Conservation (phyloP, 371 early-diverging fungal genomes). For the Basidiobolus meristosporus region DNA sequence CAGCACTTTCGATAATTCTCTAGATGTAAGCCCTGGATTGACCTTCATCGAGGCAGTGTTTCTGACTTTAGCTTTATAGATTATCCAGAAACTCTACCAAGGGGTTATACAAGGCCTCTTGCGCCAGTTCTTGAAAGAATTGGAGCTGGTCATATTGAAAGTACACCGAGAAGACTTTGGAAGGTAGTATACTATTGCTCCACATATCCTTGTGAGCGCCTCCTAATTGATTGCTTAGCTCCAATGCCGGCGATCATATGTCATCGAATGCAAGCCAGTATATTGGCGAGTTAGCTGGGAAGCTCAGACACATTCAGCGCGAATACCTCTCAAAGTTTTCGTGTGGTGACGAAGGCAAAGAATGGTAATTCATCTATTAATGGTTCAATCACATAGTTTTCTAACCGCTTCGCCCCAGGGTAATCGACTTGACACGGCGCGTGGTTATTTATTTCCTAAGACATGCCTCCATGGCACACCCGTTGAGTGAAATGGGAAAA, state of each 20-base stretch:
- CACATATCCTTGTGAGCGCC: conserved; percentile 6
- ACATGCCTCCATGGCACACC: conserved; percentile 34
- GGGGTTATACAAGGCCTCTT: conserved; percentile 25
- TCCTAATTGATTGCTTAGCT: neutral
- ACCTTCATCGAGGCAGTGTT: neutral
- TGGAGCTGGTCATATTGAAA: conserved; percentile 23
- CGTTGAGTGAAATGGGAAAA: conserved; percentile 35
- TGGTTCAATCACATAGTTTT: neutral
- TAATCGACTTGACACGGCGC: conserved; percentile 17
- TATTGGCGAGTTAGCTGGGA: conserved; percentile 24
- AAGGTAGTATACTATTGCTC: conserved; percentile 9
- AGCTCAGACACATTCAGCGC: conserved; percentile 29
- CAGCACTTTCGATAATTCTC: conserved; percentile 18
- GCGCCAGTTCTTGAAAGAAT: conserved; percentile 20
- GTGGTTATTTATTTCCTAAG: conserved; percentile 30
- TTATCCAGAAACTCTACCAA: conserved; percentile 22
- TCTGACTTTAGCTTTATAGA: conserved; percentile 10
- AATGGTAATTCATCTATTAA: conserved; percentile 18
- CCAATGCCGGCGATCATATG: neutral
- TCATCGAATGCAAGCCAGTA: conserved; percentile 17
- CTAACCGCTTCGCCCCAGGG: conserved; percentile 11
- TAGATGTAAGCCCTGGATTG: conserved; percentile 17
- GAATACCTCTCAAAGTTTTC: conserved; percentile 28
- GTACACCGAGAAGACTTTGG: conserved; percentile 41
- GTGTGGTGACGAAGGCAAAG: conserved; percentile 32